Evolutionary conservation across 257 asterid genomes (phyloP).

Genomic region (Solanum bulbocastanum): DNA sequence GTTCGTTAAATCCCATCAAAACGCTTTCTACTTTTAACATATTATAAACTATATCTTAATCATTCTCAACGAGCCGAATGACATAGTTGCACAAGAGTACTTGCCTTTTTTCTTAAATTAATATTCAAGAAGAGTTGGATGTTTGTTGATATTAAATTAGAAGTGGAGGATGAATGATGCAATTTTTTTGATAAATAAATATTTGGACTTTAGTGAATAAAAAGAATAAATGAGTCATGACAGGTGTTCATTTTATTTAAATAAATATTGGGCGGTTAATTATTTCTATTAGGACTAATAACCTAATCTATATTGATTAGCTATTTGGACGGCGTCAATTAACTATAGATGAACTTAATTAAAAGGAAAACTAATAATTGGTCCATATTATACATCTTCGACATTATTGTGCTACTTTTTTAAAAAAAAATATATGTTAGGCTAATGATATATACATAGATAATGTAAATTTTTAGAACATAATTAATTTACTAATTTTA

Average conservation of each 20-base stretch:
- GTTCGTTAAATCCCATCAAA: no score
- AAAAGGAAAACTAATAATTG: background rate
- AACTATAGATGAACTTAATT: background rate
- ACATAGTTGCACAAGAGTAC: background rate
- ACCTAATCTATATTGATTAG: background rate
- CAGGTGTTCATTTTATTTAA: background rate
- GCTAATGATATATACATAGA: background rate
- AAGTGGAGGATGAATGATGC: background rate
- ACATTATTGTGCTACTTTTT: background rate
- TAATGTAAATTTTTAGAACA: background rate
- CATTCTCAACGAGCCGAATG: background rate
- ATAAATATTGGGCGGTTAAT: background rate
- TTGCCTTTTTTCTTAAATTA: background rate
- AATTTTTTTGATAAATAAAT: background rate
- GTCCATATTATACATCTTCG: background rate
- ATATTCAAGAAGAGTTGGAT: background rate
- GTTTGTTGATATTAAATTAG: background rate
- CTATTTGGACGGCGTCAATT: background rate
- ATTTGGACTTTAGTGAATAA: background rate
- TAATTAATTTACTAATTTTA: background rate
- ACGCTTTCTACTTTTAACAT: no score
- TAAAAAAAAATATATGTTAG: accelerated
- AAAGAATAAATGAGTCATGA: background rate
- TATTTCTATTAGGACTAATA: background rate
- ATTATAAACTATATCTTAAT: background rate